A percentile compares a stretch with the other conserved stretches of the same genome.
Conservation (phyloP, 352 stramenopile species). For the Thraustotheca clavata region DNA sequence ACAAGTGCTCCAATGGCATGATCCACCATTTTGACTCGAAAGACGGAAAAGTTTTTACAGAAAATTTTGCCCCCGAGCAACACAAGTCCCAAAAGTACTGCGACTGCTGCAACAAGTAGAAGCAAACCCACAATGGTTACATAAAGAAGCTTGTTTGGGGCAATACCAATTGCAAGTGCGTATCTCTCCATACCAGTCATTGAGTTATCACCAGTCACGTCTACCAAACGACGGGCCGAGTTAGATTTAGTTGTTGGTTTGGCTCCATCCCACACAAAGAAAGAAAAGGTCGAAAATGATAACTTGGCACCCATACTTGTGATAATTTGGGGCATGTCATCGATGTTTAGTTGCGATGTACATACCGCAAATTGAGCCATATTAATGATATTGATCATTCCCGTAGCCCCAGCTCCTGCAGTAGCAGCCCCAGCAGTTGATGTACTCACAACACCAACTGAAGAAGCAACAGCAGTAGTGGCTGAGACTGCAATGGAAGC, state of each 20-base stretch:
- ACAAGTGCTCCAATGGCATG: constrained; percentile 71
- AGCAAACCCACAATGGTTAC: constrained; percentile 59
- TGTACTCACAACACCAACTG: not conserved
- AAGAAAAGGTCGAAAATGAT: constrained; percentile 23
- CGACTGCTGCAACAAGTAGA: constrained; percentile 40
- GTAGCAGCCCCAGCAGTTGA: constrained; percentile 1
- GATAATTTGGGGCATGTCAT: constrained; percentile 20
- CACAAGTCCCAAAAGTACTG: constrained; percentile 40
- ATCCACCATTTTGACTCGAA: constrained; percentile 64
- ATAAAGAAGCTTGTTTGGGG: constrained; percentile 77
- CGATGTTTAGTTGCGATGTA: constrained; percentile 5
- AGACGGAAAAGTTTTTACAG: constrained; percentile 35
- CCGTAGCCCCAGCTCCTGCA: not conserved
- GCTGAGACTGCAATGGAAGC: not conserved
- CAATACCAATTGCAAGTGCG: constrained; percentile 54
- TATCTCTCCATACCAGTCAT: constrained; percentile 77
- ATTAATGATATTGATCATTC: constrained; percentile 31
- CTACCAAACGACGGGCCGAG: not conserved
- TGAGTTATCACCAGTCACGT: constrained; percentile 3
- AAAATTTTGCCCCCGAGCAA: constrained; percentile 42
- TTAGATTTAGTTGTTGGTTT: not conserved
- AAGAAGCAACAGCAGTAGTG: not conserved
- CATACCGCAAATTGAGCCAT: constrained; percentile 57
- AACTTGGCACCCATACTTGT: constrained; percentile 30
- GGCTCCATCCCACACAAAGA: constrained; percentile 23